A percentile compares a stretch with the other conserved stretches of the same genome.
phyloP scores from a whole-genome alignment of 1,139 yeast species.

The Debaryomyces sp. region DNA sequence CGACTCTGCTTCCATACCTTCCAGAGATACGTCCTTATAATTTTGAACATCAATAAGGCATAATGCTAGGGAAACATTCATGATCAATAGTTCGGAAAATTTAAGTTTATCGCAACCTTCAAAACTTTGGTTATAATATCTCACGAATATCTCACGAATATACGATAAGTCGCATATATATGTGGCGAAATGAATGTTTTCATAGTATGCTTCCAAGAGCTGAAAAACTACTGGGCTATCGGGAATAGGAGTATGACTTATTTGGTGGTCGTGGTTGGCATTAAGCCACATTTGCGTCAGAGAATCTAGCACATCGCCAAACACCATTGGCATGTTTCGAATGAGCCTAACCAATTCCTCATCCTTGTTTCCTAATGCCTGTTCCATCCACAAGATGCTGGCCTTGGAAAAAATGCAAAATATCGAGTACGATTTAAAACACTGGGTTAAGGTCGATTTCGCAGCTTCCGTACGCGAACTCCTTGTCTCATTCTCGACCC shows the following conservation, averaged over 20 bases:
- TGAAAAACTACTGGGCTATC: not conserved
- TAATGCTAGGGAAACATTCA: constrained; percentile 34
- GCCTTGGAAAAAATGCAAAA: constrained; percentile 39
- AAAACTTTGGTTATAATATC: constrained; percentile 16
- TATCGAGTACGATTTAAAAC: constrained; percentile 43
- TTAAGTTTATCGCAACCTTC: constrained; percentile 15
- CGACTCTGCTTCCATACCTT: constrained; percentile 9
- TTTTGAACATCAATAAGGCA: constrained; percentile 11
- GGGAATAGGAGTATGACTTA: not conserved
- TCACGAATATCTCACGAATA: constrained; percentile 23
- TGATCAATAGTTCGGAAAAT: constrained; percentile 34
- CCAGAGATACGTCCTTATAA: not conserved
- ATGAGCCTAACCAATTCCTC: constrained; percentile 29
- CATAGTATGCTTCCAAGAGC: constrained; percentile 1
- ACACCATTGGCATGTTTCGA: constrained; percentile 31
- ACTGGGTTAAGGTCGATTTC: constrained; percentile 15
- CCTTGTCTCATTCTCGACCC: not conserved
- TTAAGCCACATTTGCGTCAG: not conserved
- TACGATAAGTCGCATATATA: constrained; percentile 19
- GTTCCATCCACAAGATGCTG: constrained; percentile 37
- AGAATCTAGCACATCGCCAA: not conserved
- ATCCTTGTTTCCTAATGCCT: constrained; percentile 26
- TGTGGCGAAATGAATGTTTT: not conserved
- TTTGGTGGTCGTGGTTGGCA: not conserved
- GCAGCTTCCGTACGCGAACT: not conserved